Percentiles rank a stretch among this genome's conserved stretches.
phyloP scores from a whole-genome alignment of 306 rosid genomes.

The Canavalia gladiata region DNA sequence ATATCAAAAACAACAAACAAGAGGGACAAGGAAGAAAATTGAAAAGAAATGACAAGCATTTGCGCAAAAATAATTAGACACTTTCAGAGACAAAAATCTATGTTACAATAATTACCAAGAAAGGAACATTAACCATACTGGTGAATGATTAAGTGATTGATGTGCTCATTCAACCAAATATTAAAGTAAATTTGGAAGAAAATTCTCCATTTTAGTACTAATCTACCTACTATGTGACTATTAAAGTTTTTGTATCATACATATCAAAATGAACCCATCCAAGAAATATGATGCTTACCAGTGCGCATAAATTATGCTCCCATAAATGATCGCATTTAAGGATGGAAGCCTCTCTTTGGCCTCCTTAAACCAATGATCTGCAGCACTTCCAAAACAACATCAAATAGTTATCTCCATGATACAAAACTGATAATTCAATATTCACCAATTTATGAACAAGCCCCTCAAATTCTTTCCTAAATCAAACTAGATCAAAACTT shows the following conservation, averaged over 20 bases:
- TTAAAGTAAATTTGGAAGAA: constrained; percentile 22
- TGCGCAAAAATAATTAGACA: not conserved
- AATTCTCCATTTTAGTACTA: constrained; percentile 15
- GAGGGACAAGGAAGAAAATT: constrained; percentile 21
- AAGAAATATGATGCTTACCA: constrained; percentile 66
- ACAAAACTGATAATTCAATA: constrained; percentile 21
- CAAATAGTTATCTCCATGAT: constrained; percentile 57
- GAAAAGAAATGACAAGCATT: constrained; percentile 34
- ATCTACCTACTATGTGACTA: constrained; percentile 10
- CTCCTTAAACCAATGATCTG: constrained; percentile 95
- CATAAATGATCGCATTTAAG: constrained; percentile 87
- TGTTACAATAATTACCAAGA: constrained; percentile 26
- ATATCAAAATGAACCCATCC: constrained; percentile 35
- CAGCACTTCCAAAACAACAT: constrained; percentile 87
- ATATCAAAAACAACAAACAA: constrained; percentile 26
- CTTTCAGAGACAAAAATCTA: constrained; percentile 23
- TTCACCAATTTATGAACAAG: constrained; percentile 21
- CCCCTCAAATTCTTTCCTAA: constrained; percentile 36
- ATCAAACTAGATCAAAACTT: constrained; percentile 43
- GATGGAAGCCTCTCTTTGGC: constrained; percentile 78
- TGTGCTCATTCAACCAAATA: constrained; percentile 17
- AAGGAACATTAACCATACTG: constrained; percentile 26
- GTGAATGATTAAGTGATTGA: constrained; percentile 15
- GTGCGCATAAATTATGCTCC: constrained; percentile 89
- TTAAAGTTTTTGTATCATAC: constrained; percentile 9